Percentiles rank a stretch among this genome's conserved stretches.
These are phyloP conservation scores for Penicillium turbatum DNA, from an alignment of 495 filamentous ascomycete genomes.

Conservation along the genomic window DNA sequence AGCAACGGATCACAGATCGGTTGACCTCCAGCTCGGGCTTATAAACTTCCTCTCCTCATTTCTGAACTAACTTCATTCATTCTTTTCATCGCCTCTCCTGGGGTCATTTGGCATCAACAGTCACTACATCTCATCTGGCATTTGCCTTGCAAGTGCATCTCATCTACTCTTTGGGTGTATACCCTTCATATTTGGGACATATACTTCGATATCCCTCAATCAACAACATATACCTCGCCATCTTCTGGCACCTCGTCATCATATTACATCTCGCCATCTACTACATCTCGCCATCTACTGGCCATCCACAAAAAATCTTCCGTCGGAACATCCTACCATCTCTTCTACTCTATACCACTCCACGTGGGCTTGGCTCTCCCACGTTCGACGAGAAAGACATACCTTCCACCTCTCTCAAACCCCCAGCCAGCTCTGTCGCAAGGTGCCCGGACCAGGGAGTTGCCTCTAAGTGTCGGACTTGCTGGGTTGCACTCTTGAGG, in stretches of 20 bases:
- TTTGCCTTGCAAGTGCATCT: not conserved
- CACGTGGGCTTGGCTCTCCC: not conserved
- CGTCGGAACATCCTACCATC: not conserved
- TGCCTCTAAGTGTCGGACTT: constrained; percentile 1
- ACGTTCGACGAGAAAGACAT: not conserved
- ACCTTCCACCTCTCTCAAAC: not conserved
- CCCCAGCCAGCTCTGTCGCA: not conserved
- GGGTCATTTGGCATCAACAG: not conserved
- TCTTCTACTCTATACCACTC: not conserved
- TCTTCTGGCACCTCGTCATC: no score
- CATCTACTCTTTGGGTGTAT: not conserved
- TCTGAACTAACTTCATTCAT: not conserved
- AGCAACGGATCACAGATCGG: not conserved
- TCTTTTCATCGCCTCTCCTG: constrained; percentile 2
- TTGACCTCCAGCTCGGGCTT: not conserved
- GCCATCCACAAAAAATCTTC: not conserved
- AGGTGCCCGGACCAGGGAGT: not conserved
- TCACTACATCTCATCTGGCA: not conserved
- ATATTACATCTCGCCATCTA: no score
- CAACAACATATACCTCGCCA: not conserved
- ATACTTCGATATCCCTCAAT: not conserved
- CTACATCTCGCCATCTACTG: not conserved
- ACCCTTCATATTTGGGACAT: not conserved
- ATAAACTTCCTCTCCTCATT: not conserved
- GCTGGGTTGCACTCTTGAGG: not conserved